Evolutionary conservation across 805 yeast species (phyloP).

Genomic region (Zygoascus tannicola): DNA sequence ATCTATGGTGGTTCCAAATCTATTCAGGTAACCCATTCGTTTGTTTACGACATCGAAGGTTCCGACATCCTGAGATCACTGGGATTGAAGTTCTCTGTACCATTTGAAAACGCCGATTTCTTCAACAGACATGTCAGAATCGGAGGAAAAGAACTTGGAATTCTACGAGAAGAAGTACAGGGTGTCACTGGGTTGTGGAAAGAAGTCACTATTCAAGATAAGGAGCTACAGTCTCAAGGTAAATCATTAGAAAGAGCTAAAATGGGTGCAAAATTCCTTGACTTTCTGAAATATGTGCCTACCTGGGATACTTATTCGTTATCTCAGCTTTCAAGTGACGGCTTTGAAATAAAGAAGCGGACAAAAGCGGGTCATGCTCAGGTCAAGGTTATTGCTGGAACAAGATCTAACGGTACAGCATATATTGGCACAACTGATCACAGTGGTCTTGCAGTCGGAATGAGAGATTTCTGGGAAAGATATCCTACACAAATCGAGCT

Average conservation of each 20-base stretch:
- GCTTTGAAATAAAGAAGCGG: constrained; percentile 5
- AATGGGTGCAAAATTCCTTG: not conserved
- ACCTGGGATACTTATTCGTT: constrained; percentile 4
- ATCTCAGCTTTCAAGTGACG: constrained; percentile 7
- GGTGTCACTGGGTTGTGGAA: constrained; percentile 4
- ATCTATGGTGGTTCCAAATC: constrained; percentile 1
- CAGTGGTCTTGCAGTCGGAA: constrained; percentile 7
- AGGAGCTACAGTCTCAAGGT: constrained; percentile 1
- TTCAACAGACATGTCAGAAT: constrained; percentile 6
- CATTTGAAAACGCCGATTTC: constrained; percentile 2
- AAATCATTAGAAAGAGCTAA: not conserved
- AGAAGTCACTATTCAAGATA: not conserved
- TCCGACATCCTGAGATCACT: not conserved
- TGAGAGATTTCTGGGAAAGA: constrained; percentile 7
- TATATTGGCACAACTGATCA: constrained; percentile 4
- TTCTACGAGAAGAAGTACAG: constrained; percentile 5
- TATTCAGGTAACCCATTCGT: constrained; percentile 3
- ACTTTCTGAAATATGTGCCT: constrained; percentile 2
- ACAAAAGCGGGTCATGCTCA: constrained; percentile 6
- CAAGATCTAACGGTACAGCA: constrained; percentile 5
- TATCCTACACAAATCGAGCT: constrained; percentile 8
- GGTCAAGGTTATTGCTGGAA: constrained; percentile 7
- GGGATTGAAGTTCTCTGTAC: constrained; percentile 2
- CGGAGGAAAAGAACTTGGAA: constrained; percentile 4
- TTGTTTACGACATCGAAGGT: constrained; percentile 5